Base-by-base conservation (phyloP, 345 rosid species). In the Gossypium raimondii region DNA sequence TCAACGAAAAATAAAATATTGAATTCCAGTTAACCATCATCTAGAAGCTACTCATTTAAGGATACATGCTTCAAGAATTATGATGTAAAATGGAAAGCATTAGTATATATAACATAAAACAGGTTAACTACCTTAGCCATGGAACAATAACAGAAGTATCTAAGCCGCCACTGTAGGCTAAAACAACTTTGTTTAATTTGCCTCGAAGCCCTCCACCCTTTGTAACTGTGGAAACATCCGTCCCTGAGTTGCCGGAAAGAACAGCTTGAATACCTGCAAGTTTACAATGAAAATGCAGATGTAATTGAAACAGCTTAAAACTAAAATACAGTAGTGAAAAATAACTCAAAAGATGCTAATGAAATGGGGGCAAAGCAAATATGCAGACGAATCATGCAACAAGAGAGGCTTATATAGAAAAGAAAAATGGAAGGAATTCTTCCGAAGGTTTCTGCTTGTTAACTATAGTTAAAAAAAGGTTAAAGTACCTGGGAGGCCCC, bases 81-180 rank as follows among this genome's bases (percentile, higher is more conserved):
- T 7, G 6, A 62, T 50, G 70, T 73, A 75, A 70, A 44, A 6
- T 53, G n/a, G n/a, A 29, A 27, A 2, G 20, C 5, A 25, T 50
- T 51, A 27, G 22, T 16, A 50, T 17, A 27, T 6, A 76, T 68
- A 81, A 70, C 41, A 65, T 60, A 52, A 66, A 61, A 65, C 64
- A 73, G 59, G 25, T 68, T 66, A 17, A 74, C 38, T 81, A 95
- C 98, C 93, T 91, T 55, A 95, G 83, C 99, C 99, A 95, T 22
- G 99, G 99, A 47, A 95, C 99, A 73, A 93, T 93, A 3, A 95
- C 98, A 4, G 97, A 95, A 68, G 99, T 95, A 85, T 95, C 98
- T 69, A 95, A 82, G 72, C 99, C 99, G 61, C 99, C 99, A 67
- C 99, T 93, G 71, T 93, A 95, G 66, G 99, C 97, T 55, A 95